These are phyloP conservation scores for Berkeleyomyces basicola DNA, from an alignment of 2,329 filamentous ascomycete species.

Conservation along the genomic window DNA sequence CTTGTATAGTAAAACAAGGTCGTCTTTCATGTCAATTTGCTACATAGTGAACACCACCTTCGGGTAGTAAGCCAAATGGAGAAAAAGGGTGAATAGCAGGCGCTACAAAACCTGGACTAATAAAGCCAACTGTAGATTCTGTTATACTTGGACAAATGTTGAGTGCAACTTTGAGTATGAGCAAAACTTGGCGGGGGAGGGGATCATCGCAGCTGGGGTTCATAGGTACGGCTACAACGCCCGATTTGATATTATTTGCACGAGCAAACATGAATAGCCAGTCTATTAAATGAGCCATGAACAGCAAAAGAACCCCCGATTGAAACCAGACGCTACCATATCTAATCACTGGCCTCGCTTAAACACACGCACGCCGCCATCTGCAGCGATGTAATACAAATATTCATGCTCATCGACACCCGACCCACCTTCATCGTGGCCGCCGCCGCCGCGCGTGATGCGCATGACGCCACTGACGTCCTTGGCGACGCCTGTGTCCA, in stretches of 20 bases:
- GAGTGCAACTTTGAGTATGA: no score
- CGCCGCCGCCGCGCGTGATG: conserved; percentile 41
- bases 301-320: background rate
- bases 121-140: background rate
- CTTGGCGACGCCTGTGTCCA: conserved; percentile 77
- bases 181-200: no score
- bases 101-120: no score
- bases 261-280: background rate
- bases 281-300: background rate
- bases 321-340: background rate
- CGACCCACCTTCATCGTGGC: conserved; percentile 17
- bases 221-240: no score
- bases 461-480: conserved; percentile 83
- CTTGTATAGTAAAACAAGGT: conserved; percentile 1
- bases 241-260: no score
- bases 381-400: conserved; percentile 63
- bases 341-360: conserved; percentile 42
- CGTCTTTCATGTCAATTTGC: background rate
- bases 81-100: no score
- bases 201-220: no score
- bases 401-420: conserved; percentile 48
- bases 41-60: background rate
- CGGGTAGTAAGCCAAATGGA: background rate
- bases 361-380: conserved; percentile 71
- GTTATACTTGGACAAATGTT: background rate